Percentiles rank a stretch among this genome's conserved stretches.
Conservation (phyloP, 768 basidiomycete species). For the Lanmaoa rubissima region DNA sequence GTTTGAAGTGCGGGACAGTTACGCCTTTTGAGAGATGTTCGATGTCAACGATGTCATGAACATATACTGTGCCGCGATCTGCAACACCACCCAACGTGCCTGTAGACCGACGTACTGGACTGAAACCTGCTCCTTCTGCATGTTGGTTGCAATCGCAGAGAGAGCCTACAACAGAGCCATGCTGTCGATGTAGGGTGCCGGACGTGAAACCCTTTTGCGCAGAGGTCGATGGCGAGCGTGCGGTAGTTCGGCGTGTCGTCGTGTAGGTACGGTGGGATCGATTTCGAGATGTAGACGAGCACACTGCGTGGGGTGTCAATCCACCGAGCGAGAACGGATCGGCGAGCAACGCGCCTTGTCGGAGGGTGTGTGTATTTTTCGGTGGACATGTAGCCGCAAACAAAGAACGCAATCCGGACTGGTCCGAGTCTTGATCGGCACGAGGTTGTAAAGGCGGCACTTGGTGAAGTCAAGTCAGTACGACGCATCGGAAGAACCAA, state of each 20-base stretch:
- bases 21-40: too few relatives aligned
- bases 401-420: slow-evolving; percentile 67
- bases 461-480: slow-evolving; percentile 27
- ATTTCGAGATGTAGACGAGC: slow-evolving; percentile 84
- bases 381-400: slow-evolving; percentile 80
- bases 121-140: slow-evolving; percentile 66
- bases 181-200: slow-evolving; percentile 95
- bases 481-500: background rate
- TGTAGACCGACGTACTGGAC: slow-evolving; percentile 70
- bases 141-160: slow-evolving; percentile 73
- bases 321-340: background rate
- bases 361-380: slow-evolving; percentile 78
- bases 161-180: slow-evolving; percentile 84
- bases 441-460: slow-evolving; percentile 64
- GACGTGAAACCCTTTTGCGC: slow-evolving; percentile 85
- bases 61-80: slow-evolving; percentile 82
- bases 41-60: slow-evolving; percentile 94
- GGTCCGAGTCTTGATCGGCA: slow-evolving; percentile 54
- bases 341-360: slow-evolving; percentile 48
- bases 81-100: slow-evolving; percentile 79
- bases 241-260: slow-evolving; percentile 66
- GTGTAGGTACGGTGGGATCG: slow-evolving; percentile 73
- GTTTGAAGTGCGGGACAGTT: too few relatives aligned
- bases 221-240: slow-evolving; percentile 82
- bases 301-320: slow-evolving; percentile 43